Evolutionary conservation across 2,329 filamentous ascomycete species (phyloP), one percentile per base, ranked within the genome.

Genomic region (Gremmenia infestans): DNA sequence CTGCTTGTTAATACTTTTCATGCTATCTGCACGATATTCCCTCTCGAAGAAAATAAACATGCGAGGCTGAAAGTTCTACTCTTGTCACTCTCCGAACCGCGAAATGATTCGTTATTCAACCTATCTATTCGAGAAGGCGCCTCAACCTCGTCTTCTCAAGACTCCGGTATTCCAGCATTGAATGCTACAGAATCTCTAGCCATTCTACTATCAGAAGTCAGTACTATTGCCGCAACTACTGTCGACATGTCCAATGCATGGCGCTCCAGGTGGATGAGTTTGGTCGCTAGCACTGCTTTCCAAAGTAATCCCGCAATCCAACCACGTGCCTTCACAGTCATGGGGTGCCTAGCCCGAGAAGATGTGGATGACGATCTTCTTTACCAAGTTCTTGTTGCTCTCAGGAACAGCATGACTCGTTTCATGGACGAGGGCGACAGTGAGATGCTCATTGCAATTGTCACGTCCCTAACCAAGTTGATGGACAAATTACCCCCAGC

Each of bases 231-330:
- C 3, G 85, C 85, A 12, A 81, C 84, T 11, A 83, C 83, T 0
- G 72, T 82, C 8, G 83, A 88, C 62, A 75, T 85, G 64, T 80
- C 83, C 22, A 88, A 88, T 64, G 79, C 81, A 15, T 88, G 85
- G 85, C 80, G 85, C 25, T 85, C 85, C 19, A 79, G 85, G 19
- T 88, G 85, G 85, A 88, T 88, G 85, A 87, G 84, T 63, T 73
- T 88, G 22, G 84, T 88, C 40, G 84, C 85, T 15, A 88, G 85
- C 66, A 88, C 85, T 9, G 85, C 85, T 0, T 88, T 88, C 67
- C 85, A 88, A 66, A 87, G 85, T 66, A 88, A 88, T 65, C 85
- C 85, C 8, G 84, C 85, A 2, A 85, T 88, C 54, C 85, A 88
- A 61, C 84, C 85, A 5, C 76, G 83, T 19, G 85, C 85, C 1